A percentile compares a stretch with the other conserved stretches of the same genome.
These are phyloP conservation scores for Periconia macrospinosa DNA, from an alignment of 2,329 filamentous ascomycete genomes.

Conservation along the genomic window DNA sequence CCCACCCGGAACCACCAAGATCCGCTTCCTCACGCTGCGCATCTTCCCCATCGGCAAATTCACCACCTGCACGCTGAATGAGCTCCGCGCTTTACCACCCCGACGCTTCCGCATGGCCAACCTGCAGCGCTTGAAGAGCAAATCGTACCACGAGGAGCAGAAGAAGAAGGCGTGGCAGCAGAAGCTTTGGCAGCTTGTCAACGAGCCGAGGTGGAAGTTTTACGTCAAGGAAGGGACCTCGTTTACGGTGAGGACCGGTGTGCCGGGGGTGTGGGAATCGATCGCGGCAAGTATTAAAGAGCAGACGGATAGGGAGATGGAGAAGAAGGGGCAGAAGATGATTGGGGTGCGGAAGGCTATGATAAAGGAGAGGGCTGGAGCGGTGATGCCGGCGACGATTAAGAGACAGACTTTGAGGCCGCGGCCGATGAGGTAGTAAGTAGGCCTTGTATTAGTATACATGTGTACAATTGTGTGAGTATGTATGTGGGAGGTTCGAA, in stretches of 20 bases:
- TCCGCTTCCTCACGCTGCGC: conserved; percentile 41
- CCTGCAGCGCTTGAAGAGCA: conserved; percentile 30
- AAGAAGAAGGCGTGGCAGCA: conserved; percentile 19
- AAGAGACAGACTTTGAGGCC: conserved; percentile 30
- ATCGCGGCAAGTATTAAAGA: conserved; percentile 31
- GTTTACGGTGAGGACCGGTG: conserved; percentile 34
- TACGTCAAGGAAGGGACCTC: conserved; percentile 37
- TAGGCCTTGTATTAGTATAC: background rate
- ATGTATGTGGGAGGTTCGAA: background rate
- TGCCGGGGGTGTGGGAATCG: conserved; percentile 41
- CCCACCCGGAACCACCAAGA: conserved; percentile 22
- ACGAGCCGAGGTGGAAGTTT: conserved; percentile 37
- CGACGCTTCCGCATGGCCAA: conserved; percentile 35
- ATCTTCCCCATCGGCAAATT: conserved; percentile 35
- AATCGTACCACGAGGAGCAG: conserved; percentile 20
- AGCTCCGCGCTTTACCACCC: conserved; percentile 35
- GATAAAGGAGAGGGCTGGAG: background rate
- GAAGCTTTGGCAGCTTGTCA: conserved; percentile 24
- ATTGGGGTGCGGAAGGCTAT: background rate
- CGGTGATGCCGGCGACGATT: conserved; percentile 12
- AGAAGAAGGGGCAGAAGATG: conserved; percentile 2
- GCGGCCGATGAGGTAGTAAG: background rate
- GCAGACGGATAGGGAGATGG: conserved; percentile 18
- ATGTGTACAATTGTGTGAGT: background rate
- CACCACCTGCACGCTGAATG: conserved; percentile 30